Conservation (phyloP, 129 eudicot species). For the Logfia minima region DNA sequence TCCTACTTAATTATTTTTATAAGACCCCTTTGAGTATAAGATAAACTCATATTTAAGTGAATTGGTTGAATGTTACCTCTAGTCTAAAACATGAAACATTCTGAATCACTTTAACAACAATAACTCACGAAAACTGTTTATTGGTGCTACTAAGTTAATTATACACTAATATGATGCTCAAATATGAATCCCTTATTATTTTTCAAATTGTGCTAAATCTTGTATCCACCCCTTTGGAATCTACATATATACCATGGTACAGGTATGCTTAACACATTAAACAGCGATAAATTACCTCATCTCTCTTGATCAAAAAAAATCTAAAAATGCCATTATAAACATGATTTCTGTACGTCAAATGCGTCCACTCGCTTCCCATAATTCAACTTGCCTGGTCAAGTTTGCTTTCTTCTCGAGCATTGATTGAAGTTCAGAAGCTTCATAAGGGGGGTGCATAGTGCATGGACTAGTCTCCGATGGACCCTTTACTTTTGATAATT, state of each 20-base stretch:
- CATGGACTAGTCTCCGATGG: constrained; percentile 45
- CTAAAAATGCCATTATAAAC: background rate
- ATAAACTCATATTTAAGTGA: no score
- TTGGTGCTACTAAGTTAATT: background rate
- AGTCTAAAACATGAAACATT: no score
- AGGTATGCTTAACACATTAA: background rate
- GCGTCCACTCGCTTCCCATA: constrained; percentile 38
- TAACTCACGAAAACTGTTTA: background rate
- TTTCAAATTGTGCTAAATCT: background rate
- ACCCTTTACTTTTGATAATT: constrained; percentile 38
- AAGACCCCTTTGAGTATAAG: no score
- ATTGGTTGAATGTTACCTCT: no score
- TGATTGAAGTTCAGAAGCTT: constrained; percentile 24
- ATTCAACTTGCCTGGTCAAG: constrained; percentile 37
- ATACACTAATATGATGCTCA: background rate
- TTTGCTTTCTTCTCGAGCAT: constrained; percentile 31
- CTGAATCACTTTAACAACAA: background rate
- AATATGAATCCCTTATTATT: background rate
- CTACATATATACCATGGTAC: constrained; percentile 12
- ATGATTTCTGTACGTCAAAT: constrained; percentile 8
- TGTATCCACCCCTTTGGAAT: background rate
- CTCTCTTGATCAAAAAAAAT: constrained; percentile 11
- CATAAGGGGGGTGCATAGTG: constrained; percentile 41
- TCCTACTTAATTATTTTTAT: no score
- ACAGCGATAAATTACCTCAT: constrained; percentile 4